Conservation (phyloP, 2,329 filamentous ascomycete genomes). For the Biscogniauxia mediterranea region DNA sequence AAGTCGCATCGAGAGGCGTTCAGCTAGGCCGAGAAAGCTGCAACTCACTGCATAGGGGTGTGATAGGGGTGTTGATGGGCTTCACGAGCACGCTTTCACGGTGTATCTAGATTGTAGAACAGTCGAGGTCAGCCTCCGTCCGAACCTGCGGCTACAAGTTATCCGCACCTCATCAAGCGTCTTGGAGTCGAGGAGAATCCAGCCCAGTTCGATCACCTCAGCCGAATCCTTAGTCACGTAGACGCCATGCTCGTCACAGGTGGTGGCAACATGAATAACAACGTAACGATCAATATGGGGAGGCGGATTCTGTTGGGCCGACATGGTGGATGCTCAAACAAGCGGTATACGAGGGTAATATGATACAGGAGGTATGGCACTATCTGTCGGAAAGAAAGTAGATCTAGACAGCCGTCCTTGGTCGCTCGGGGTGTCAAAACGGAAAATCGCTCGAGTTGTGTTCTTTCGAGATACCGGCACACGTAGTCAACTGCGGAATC, state of each 20-base stretch:
- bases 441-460: neutral
- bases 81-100: slow-evolving; percentile 97
- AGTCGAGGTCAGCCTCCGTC: neutral
- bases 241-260: slow-evolving; percentile 97
- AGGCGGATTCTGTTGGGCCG: slow-evolving; percentile 50
- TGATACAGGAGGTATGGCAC: slow-evolving; percentile 17
- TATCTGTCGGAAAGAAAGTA: neutral
- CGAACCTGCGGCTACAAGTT: neutral
- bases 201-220: slow-evolving; percentile 98
- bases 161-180: slow-evolving; percentile 81
- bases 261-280: slow-evolving; percentile 97
- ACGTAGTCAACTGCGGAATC: neutral
- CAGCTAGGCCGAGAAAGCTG: slow-evolving; percentile 18
- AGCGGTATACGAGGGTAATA: slow-evolving; percentile 16
- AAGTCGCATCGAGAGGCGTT: slow-evolving; percentile 1
- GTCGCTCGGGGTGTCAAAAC: neutral
- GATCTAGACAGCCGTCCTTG: neutral
- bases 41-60: slow-evolving; percentile 93
- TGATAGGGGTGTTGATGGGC: slow-evolving; percentile 97
- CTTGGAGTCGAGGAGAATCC: slow-evolving; percentile 93
- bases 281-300: slow-evolving; percentile 91
- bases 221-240: slow-evolving; percentile 99
- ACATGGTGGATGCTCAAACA: slow-evolving; percentile 36
- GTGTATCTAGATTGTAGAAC: slow-evolving; percentile 62
- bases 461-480: neutral